phyloP scores from a whole-genome alignment of 225 moss, liverwort and hornwort species.

The Takakia lepidozioides region DNA sequence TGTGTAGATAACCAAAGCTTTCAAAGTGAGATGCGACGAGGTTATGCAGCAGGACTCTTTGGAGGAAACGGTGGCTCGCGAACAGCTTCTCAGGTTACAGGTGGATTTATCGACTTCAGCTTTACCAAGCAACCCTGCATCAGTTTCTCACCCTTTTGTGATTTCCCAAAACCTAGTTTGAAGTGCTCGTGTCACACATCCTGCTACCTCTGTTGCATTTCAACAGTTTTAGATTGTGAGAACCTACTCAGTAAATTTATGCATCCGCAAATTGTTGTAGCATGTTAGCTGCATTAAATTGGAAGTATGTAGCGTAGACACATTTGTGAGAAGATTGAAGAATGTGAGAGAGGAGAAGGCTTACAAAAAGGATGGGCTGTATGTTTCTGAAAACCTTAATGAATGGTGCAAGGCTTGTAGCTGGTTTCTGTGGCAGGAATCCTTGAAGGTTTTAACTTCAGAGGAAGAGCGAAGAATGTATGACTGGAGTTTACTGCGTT shows the following conservation, averaged over 20 bases:
- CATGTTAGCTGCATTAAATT: no score
- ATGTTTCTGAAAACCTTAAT: neutral
- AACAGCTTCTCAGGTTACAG: slow-evolving; percentile 33
- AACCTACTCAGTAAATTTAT: no score
- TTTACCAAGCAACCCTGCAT: neutral
- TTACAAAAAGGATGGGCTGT: neutral
- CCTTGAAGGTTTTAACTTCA: slow-evolving; percentile 32
- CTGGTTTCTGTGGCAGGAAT: slow-evolving; percentile 24
- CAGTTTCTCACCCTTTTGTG: neutral
- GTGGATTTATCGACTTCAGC: neutral
- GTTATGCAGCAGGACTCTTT: slow-evolving; percentile 17
- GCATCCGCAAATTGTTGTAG: no score
- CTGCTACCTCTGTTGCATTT: neutral
- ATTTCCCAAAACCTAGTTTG: no score
- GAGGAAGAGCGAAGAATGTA: slow-evolving; percentile 57
- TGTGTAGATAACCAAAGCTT: slow-evolving; percentile 17
- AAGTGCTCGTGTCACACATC: neutral
- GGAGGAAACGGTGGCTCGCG: slow-evolving; percentile 24
- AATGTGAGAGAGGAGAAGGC: neutral
- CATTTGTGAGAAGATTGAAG: neutral
- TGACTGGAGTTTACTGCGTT: slow-evolving; percentile 54
- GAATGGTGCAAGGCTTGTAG: neutral
- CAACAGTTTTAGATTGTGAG: no score
- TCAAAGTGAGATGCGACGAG: slow-evolving; percentile 31
- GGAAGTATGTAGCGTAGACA: no score